phyloP scores from a whole-genome alignment of 2,329 filamentous ascomycete genomes.

The Fusarium sp. region DNA sequence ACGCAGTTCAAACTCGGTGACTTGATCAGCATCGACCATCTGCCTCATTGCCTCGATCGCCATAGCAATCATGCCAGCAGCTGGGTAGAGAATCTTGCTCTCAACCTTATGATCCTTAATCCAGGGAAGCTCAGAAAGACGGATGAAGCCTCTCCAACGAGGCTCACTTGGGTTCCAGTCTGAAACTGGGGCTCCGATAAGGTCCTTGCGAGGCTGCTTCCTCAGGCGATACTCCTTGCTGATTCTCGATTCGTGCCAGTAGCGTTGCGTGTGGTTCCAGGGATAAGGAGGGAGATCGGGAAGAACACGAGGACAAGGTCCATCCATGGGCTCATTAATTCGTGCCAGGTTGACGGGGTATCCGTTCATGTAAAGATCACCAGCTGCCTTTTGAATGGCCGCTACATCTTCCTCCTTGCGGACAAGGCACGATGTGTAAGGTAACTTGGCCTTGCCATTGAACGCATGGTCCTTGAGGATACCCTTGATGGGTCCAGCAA shows the following conservation, averaged over 20 bases:
- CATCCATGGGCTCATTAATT: slow-evolving; percentile 1
- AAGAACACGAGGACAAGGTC: neutral
- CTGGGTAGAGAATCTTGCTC: neutral
- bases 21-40: neutral
- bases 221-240: neutral
- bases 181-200: neutral
- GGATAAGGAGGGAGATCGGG: neutral
- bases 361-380: neutral
- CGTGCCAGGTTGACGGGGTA: neutral
- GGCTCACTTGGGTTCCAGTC: neutral
- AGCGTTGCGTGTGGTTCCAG: neutral
- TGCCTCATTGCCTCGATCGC: slow-evolving; percentile 1
- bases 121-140: neutral
- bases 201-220: neutral
- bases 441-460: neutral
- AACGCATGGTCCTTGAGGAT: neutral
- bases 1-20: neutral
- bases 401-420: neutral
- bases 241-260: neutral
- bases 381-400: neutral
- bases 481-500: neutral
- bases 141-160: neutral
- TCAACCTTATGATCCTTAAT: neutral
- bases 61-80: neutral
- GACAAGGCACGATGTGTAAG: neutral